Conservation (phyloP, 1,284 basidiomycete genomes). For the Cutaneotrichosporon mucoides region DNA sequence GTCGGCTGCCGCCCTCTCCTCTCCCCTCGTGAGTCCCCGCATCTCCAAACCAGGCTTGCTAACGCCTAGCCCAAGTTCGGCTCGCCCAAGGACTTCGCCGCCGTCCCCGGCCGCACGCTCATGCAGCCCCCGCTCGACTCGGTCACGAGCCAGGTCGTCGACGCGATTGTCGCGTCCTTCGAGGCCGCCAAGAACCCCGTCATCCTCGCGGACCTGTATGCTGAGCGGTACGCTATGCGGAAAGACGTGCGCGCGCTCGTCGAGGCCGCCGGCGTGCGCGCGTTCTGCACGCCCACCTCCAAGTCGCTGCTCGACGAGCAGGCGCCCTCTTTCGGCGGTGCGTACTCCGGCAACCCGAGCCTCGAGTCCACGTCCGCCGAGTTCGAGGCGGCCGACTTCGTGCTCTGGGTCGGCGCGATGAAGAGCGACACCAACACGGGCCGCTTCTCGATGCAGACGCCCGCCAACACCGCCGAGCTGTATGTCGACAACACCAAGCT, state of each 20-base stretch:
- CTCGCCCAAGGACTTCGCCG: background rate
- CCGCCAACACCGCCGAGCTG: slow-evolving; percentile 62
- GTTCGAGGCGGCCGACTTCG: slow-evolving; percentile 76
- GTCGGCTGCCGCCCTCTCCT: slow-evolving; percentile 1
- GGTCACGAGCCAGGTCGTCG: slow-evolving; percentile 65
- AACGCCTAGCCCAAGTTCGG: slow-evolving; percentile 8
- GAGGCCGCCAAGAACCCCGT: slow-evolving; percentile 65
- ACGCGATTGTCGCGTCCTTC: slow-evolving; percentile 65
- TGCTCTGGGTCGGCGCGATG: slow-evolving; percentile 76
- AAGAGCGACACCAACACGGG: slow-evolving; percentile 78
- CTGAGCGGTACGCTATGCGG: slow-evolving; percentile 70
- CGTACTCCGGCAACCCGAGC: slow-evolving; percentile 76
- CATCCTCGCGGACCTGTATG: slow-evolving; percentile 83
- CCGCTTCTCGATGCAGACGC: slow-evolving; percentile 52
- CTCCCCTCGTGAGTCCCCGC: slow-evolving; percentile 7
- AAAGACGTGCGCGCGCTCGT: slow-evolving; percentile 67
- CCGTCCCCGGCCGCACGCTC: background rate
- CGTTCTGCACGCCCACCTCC: slow-evolving; percentile 65
- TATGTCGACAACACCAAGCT: slow-evolving; percentile 76
- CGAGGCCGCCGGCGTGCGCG: slow-evolving; percentile 64
- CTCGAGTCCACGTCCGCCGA: slow-evolving; percentile 66
- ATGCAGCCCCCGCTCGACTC: background rate
- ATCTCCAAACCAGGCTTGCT: no score
- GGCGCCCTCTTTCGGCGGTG: slow-evolving; percentile 77
- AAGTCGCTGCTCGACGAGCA: slow-evolving; percentile 78